phyloP scores from a whole-genome alignment of 345 rosid species.

The Lepidium sativum region DNA sequence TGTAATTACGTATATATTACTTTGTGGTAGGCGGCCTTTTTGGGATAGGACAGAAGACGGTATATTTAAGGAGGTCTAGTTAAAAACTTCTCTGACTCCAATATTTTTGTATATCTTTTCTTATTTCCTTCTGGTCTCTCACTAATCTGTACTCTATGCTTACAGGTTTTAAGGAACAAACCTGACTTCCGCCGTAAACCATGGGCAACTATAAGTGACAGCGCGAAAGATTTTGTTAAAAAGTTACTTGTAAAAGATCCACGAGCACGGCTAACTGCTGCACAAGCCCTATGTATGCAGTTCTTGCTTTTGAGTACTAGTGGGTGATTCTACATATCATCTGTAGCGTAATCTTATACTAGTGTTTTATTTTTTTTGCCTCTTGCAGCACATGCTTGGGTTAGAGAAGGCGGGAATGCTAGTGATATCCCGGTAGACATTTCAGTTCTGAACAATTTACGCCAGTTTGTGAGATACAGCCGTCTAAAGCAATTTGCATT shows the following conservation, averaged over 20 bases:
- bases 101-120: background rate
- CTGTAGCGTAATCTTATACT: background rate
- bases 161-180: slow-evolving; percentile 75
- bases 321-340: background rate
- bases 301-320: background rate
- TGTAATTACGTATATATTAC: slow-evolving; percentile 89
- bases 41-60: slow-evolving; percentile 99
- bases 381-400: slow-evolving; percentile 99
- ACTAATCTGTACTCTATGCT: background rate
- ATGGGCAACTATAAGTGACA: slow-evolving; percentile 75
- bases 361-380: too few species aligned
- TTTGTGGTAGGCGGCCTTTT: slow-evolving; percentile 95
- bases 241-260: slow-evolving; percentile 93
- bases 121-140: background rate
- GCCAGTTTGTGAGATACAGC: slow-evolving; percentile 93
- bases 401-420: slow-evolving; percentile 95
- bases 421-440: slow-evolving; percentile 96
- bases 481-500: slow-evolving; percentile 92
- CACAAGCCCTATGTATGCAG: slow-evolving; percentile 84
- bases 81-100: background rate
- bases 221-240: slow-evolving; percentile 90
- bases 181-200: slow-evolving; percentile 98
- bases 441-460: slow-evolving; percentile 78
- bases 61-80: slow-evolving; percentile 84
- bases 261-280: slow-evolving; percentile 87